These are phyloP conservation scores for Lachnellula occidentalis DNA, from an alignment of 2,329 filamentous ascomycete species.

Conservation along the genomic window DNA sequence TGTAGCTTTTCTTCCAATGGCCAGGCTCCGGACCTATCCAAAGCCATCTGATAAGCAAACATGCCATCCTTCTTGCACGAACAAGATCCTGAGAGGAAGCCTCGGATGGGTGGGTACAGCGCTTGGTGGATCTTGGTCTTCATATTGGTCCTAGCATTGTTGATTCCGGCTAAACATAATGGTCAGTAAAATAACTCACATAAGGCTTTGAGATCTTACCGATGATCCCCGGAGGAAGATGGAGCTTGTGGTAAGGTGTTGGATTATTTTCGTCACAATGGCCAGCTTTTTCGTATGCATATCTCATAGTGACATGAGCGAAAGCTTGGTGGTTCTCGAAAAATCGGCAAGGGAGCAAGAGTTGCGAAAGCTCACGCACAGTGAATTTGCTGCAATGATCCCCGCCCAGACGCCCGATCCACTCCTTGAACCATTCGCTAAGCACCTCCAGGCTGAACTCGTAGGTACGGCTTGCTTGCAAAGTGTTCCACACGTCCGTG, in stretches of 20 bases:
- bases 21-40: conserved; percentile 10
- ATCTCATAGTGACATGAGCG: not conserved
- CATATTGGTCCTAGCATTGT: not conserved
- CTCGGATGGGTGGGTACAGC: not conserved
- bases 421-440: not conserved
- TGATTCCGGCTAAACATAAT: not conserved
- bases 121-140: conserved; percentile 5
- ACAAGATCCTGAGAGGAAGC: not conserved
- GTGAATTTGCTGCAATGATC: not conserved
- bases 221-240: not conserved
- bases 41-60: conserved; percentile 1
- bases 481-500: not conserved
- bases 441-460: not conserved
- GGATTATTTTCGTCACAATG: conserved; percentile 1
- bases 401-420: not conserved
- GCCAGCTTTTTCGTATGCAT: not conserved
- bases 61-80: conserved; percentile 4
- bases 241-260: not conserved
- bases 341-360: not conserved
- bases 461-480: not conserved
- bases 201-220: conserved; percentile 1
- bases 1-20: conserved; percentile 3
- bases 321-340: not conserved
- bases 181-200: not conserved
- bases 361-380: not conserved